phyloP scores from a whole-genome alignment of 2,329 filamentous ascomycete species.

The Xylariaceae sp. region DNA sequence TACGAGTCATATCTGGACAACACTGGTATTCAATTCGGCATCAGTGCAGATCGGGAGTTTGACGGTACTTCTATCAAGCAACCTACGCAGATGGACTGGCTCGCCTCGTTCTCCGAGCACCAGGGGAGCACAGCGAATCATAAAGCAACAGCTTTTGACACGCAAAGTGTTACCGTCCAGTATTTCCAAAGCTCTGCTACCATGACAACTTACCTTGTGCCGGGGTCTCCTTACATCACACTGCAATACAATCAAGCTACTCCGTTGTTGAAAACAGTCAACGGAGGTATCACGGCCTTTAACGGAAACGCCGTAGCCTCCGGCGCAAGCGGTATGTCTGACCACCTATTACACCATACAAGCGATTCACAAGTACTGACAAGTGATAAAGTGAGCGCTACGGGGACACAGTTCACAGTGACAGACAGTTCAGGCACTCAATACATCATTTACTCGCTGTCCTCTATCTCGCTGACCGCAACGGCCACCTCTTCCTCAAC shows the following conservation, averaged over 20 bases:
- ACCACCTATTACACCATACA: background rate
- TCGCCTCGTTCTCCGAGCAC: conserved; percentile 5
- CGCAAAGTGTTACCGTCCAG: conserved; percentile 7
- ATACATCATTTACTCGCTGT: conserved; percentile 9
- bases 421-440: conserved; percentile 1
- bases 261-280: conserved; percentile 3
- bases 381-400: background rate
- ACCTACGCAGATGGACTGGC: conserved; percentile 9
- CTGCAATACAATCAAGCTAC: conserved; percentile 5
- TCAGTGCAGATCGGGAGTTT: conserved; percentile 4
- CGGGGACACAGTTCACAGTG: conserved; percentile 7
- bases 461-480: conserved; percentile 1
- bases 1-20: conserved; percentile 3
- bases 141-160: conserved; percentile 9
- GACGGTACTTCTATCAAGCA: conserved; percentile 9
- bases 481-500: background rate
- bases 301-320: conserved; percentile 5
- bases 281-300: conserved; percentile 8
- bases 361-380: background rate
- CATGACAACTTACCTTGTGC: conserved; percentile 6
- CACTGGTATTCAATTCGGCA: conserved; percentile 4
- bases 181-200: conserved; percentile 5
- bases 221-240: conserved; percentile 8
- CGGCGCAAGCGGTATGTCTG: conserved; percentile 5
- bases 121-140: conserved; percentile 4